Conservation (phyloP, 352 stramenopile species). For the Phytophthora lateralis region DNA sequence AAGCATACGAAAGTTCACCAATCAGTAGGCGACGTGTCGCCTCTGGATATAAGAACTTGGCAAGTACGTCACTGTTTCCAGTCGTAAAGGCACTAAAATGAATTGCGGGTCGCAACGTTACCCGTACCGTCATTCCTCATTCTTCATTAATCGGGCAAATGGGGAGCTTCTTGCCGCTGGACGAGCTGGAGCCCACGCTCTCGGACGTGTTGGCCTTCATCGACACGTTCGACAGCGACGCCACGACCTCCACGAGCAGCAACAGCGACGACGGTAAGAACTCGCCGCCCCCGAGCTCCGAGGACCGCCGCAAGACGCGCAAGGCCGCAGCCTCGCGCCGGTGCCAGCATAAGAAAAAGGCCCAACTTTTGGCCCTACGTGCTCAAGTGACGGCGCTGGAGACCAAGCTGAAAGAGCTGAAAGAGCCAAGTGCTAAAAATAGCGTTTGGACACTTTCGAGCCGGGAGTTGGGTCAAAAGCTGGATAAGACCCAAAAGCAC, state of each 20-base stretch:
- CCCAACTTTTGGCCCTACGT: conserved; percentile 23
- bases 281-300: background rate
- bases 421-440: background rate
- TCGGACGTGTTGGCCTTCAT: conserved; percentile 33
- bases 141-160: background rate
- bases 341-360: conserved; percentile 37
- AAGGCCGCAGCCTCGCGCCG: conserved; percentile 28
- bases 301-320: conserved; percentile 24
- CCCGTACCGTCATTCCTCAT: background rate
- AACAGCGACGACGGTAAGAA: conserved; percentile 13
- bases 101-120: background rate
- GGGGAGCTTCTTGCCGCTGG: conserved; percentile 24
- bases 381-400: conserved; percentile 23
- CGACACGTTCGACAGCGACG: conserved; percentile 27
- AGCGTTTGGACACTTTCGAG: background rate
- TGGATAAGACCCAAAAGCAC: conserved; percentile 18
- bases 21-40: no score
- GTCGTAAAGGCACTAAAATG: no score
- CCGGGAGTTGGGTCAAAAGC: background rate
- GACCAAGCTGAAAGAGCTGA: conserved; percentile 12
- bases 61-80: no score
- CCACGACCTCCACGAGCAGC: conserved; percentile 9
- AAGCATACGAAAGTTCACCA: no score
- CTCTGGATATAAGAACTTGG: no score
- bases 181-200: conserved; percentile 34